A percentile compares a stretch with the other conserved stretches of the same genome.
Conservation (phyloP, 495 filamentous ascomycete species). For the Delitschia confertaspora region DNA sequence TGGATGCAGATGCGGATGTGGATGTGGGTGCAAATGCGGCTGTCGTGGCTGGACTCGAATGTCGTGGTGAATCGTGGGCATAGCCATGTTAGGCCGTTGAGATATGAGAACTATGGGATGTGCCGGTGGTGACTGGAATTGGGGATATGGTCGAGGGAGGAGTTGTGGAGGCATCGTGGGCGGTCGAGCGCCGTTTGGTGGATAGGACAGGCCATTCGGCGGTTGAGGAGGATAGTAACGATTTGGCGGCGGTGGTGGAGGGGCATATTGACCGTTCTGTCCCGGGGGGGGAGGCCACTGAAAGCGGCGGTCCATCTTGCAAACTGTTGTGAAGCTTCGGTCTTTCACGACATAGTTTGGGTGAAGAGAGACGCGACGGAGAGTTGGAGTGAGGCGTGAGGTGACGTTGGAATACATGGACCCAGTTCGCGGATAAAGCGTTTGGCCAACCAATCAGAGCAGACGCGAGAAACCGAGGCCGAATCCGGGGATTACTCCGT, state of each 20-base stretch:
- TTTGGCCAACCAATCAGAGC: not conserved
- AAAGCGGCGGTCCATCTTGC: conserved; percentile 21
- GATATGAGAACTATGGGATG: conserved; percentile 22
- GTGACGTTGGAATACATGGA: not conserved
- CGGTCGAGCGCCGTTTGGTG: no score
- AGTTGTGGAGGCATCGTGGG: conserved; percentile 14
- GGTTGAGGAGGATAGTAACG: conserved; percentile 4
- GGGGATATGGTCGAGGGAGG: conserved; percentile 9
- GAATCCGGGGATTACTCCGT: not conserved
- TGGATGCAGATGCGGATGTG: not conserved
- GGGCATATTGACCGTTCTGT: conserved; percentile 15
- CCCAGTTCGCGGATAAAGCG: not conserved
- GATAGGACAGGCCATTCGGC: conserved; percentile 9
- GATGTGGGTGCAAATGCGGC: not conserved
- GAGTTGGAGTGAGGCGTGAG: not conserved
- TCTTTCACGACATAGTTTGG: not conserved
- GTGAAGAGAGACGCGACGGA: not conserved
- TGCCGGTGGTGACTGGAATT: conserved; percentile 2
- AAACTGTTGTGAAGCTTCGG: not conserved
- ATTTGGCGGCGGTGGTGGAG: conserved; percentile 11
- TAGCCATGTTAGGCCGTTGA: conserved; percentile 14
- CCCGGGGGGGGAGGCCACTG: conserved; percentile 12
- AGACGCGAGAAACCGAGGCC: not conserved
- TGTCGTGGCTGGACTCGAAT: no score
- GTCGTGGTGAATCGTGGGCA: no score